Base-by-base conservation (phyloP, 2,329 filamentous ascomycete species). In the Colletotrichum salicis region DNA sequence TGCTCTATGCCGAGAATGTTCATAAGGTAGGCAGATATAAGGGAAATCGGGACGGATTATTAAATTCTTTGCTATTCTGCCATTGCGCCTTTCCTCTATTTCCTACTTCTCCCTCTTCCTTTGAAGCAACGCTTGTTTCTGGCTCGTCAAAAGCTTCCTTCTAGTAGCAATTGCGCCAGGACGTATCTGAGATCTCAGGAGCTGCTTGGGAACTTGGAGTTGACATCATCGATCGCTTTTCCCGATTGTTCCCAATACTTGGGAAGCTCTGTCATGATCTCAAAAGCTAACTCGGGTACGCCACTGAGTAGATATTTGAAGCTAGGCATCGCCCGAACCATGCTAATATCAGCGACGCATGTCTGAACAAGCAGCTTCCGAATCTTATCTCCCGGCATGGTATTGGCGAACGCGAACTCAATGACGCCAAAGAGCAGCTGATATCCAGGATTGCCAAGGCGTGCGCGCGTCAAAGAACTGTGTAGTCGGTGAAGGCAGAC, bases 351-450 rank as follows among this genome's bases (percentile, higher is more conserved):
- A 0, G 67, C 6, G 0, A 62, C 67, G 13, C 67, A 70, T 3
- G 45, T 37, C 13, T 70, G 67, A 0, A 52, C 41, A 3, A 70
- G 13, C 2, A 70, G 56, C 13, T 57, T 70, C 3, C 57, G 67
- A 0, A 70, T 29, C 5, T 11, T 45, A 4, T 67, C 67, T 1
- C 67, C 63, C 1, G 55, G 27, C 5, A 55, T 29, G 0, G 67
- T 70, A 19, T 61, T 70, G 10, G 29, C n/a, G 19, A 67, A 70
- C 0, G 24, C 35, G 1, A 56, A 37, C 0, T 7, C 22, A 3
- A 62, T 52, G 2, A 60, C 19, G 11, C 60, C 63, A 10, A 67
- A 70, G 0, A 70, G 37, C 2, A 57, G n/a, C 1, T 33, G 15
- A 10, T 70, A 67, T 0, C 63, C 67, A 1, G n/a, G 4, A 5